Evolutionary conservation across 257 asterid species (phyloP).

Genomic region (Rhazya stricta): DNA sequence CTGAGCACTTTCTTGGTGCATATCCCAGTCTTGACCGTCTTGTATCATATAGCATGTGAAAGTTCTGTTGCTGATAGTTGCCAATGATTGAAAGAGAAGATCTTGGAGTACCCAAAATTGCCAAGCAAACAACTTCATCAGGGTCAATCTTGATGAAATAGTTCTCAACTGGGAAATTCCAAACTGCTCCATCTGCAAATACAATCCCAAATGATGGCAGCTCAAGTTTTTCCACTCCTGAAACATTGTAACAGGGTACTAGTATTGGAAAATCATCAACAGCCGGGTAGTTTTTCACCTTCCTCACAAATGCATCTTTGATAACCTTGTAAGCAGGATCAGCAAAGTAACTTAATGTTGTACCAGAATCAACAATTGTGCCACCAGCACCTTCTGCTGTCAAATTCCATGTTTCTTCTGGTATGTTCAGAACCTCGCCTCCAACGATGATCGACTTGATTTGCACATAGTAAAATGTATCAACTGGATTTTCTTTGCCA

Average conservation of each 20-base stretch:
- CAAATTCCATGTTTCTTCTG: constrained; percentile 55
- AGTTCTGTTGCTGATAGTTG: constrained; percentile 90
- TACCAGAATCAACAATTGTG: constrained; percentile 83
- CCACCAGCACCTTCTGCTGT: constrained; percentile 66
- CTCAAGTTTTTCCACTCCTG: constrained; percentile 40
- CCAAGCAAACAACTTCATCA: constrained; percentile 71
- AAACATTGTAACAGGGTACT: constrained; percentile 78
- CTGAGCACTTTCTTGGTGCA: constrained; percentile 70
- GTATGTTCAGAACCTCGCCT: constrained; percentile 59
- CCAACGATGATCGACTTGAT: constrained; percentile 65
- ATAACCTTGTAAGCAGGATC: constrained; percentile 70
- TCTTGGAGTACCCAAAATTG: constrained; percentile 69
- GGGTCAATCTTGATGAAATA: constrained; percentile 74
- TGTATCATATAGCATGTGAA: constrained; percentile 68
- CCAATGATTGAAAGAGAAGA: constrained; percentile 82
- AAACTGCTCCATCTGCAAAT: constrained; percentile 73
- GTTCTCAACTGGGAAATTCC: constrained; percentile 85
- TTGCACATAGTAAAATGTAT: constrained; percentile 74
- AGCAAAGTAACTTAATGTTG: constrained; percentile 71
- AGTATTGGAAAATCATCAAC: constrained; percentile 64
- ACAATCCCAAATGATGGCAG: constrained; percentile 70
- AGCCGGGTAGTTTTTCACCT: constrained; percentile 43
- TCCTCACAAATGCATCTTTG: constrained; percentile 52
- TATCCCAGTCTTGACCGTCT: constrained; percentile 75
- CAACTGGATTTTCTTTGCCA: constrained; percentile 51